phyloP scores from a whole-genome alignment of 2,329 filamentous ascomycete species.

The Trichophyton simii region DNA sequence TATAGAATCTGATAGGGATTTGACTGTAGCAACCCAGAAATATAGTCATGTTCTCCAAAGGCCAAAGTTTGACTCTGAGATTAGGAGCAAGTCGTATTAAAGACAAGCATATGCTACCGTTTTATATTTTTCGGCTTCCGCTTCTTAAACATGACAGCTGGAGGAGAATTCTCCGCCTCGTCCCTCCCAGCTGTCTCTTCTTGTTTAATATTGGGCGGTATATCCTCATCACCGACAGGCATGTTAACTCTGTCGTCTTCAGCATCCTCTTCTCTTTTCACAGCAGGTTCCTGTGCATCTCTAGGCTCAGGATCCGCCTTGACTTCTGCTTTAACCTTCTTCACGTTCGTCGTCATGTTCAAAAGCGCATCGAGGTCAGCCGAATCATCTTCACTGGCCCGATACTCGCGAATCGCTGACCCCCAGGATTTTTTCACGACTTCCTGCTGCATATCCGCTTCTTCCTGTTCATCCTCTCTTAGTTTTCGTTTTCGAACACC shows the following conservation, averaged over 20 bases:
- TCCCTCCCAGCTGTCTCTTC: not conserved
- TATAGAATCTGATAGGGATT: no score
- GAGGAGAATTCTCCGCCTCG: slow-evolving; percentile 9
- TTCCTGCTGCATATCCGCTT: slow-evolving; percentile 29
- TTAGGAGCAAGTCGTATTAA: no score
- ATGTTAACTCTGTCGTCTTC: not conserved
- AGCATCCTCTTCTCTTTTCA: not conserved
- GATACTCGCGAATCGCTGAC: slow-evolving; percentile 30
- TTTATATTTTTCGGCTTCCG: slow-evolving; percentile 35
- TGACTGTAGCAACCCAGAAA: no score
- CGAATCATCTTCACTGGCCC: slow-evolving; percentile 20
- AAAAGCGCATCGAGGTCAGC: slow-evolving; percentile 34
- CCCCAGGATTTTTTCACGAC: slow-evolving; percentile 34
- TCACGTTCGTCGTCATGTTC: slow-evolving; percentile 28
- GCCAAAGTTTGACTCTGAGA: no score
- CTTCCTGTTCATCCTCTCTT: slow-evolving; percentile 32
- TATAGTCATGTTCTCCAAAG: no score
- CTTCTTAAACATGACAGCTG: slow-evolving; percentile 37
- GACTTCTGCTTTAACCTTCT: slow-evolving; percentile 18
- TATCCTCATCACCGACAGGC: not conserved
- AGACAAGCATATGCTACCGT: slow-evolving; percentile 18
- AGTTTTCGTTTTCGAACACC: slow-evolving; percentile 36
- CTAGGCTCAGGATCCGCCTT: slow-evolving; percentile 3
- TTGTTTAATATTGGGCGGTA: not conserved
- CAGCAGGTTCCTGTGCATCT: not conserved